These are phyloP conservation scores for Penicillium steckii DNA, from an alignment of 495 filamentous ascomycete species.

Conservation along the genomic window DNA sequence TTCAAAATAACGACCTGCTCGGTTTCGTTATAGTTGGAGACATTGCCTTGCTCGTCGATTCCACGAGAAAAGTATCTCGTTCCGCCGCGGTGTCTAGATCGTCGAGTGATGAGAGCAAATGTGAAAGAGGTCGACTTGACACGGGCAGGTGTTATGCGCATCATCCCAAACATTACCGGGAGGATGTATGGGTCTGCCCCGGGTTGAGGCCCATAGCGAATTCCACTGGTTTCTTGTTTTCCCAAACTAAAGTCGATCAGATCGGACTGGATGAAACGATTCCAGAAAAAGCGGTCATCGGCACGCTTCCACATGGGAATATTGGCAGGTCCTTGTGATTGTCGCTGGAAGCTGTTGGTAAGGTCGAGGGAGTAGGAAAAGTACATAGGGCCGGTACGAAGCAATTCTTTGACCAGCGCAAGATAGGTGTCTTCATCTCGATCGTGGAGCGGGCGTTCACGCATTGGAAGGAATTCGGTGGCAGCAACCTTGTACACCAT, in stretches of 20 bases:
- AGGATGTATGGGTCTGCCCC: constrained; percentile 90
- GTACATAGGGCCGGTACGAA: constrained; percentile 89
- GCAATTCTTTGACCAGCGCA: constrained; percentile 67
- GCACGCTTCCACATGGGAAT: constrained; percentile 86
- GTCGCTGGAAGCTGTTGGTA: constrained; percentile 92
- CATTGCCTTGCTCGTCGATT: constrained; percentile 88
- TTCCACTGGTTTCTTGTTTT: constrained; percentile 35
- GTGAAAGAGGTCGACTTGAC: constrained; percentile 82
- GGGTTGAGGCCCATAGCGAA: constrained; percentile 65
- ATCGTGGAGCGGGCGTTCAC: constrained; percentile 87
- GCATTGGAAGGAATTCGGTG: constrained; percentile 91
- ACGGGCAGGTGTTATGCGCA: constrained; percentile 78
- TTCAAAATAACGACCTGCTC: constrained; percentile 89
- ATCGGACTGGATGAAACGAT: constrained; percentile 85
- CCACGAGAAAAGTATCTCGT: constrained; percentile 94
- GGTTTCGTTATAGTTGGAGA: constrained; percentile 97
- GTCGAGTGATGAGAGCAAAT: constrained; percentile 80
- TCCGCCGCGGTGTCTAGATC: constrained; percentile 81
- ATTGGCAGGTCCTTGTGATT: constrained; percentile 65
- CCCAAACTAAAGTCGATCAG: constrained; percentile 79
- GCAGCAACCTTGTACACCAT: constrained; percentile 88
- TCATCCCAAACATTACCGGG: constrained; percentile 90
- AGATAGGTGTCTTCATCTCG: constrained; percentile 91
- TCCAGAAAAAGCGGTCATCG: constrained; percentile 99
- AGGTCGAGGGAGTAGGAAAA: constrained; percentile 96